These are phyloP conservation scores for Pythium myriotylum DNA, from an alignment of 352 stramenopile species.

Conservation along the genomic window DNA sequence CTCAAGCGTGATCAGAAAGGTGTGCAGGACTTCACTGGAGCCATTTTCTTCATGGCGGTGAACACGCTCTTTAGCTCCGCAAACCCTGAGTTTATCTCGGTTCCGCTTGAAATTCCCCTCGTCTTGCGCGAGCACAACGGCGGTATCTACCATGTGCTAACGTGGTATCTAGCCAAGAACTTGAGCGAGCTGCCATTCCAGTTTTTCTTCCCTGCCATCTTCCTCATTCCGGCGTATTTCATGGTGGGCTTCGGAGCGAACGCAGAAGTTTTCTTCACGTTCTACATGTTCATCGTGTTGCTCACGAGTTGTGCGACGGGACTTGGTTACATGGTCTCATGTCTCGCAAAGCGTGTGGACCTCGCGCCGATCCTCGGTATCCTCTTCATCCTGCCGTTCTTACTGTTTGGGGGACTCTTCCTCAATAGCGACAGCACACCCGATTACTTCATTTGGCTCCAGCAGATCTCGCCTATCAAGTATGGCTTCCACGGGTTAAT, in stretches of 20 bases:
- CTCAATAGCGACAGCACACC: constrained; percentile 40
- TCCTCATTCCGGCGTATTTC: constrained; percentile 36
- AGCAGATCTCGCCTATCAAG: constrained; percentile 43
- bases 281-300: constrained; percentile 40
- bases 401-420: constrained; percentile 46
- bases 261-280: constrained; percentile 37
- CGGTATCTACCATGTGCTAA: constrained; percentile 32
- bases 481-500: constrained; percentile 42
- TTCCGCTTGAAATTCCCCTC: constrained; percentile 37
- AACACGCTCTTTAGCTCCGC: constrained; percentile 31
- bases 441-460: constrained; percentile 45
- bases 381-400: constrained; percentile 36
- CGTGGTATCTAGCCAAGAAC: constrained; percentile 42
- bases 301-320: constrained; percentile 28
- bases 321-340: constrained; percentile 46
- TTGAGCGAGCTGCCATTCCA: constrained; percentile 35
- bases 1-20: constrained; percentile 52
- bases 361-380: constrained; percentile 39
- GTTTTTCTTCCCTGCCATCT: constrained; percentile 33
- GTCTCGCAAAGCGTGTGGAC: constrained; percentile 32
- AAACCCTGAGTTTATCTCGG: constrained; percentile 37
- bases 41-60: constrained; percentile 44
- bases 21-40: constrained; percentile 54
- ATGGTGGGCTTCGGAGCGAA: constrained; percentile 40
- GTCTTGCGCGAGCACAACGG: constrained; percentile 38